Conservation (phyloP, 176 grass and related monocot genomes). For the Bonia amplexicaulis region DNA sequence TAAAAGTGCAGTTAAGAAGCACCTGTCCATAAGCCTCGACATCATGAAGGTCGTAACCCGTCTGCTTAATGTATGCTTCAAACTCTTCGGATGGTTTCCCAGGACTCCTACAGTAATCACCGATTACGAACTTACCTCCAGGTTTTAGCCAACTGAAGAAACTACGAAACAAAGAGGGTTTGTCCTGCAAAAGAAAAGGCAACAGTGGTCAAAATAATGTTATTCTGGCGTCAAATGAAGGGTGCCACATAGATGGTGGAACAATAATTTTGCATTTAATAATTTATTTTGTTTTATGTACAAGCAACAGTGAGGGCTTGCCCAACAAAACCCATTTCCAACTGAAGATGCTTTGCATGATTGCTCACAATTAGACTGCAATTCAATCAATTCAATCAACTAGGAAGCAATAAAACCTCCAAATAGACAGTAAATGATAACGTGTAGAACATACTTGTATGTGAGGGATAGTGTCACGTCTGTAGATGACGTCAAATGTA, state of each 20-base stretch:
- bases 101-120: constrained; percentile 81
- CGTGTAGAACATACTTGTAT: constrained; percentile 60
- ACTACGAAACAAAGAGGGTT: constrained; percentile 60
- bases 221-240: not conserved
- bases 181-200: constrained; percentile 61
- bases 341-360: not conserved
- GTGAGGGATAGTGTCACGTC: constrained; percentile 92
- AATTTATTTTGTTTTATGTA: not conserved
- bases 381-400: not conserved
- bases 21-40: constrained; percentile 86
- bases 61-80: constrained; percentile 78
- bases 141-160: constrained; percentile 97
- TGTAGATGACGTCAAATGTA: constrained; percentile 85
- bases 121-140: constrained; percentile 89
- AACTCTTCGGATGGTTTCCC: constrained; percentile 75
- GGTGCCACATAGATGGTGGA: not conserved
- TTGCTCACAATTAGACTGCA: not conserved
- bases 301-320: not conserved
- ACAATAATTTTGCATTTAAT: not conserved
- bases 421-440: not conserved
- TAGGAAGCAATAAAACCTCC: not conserved
- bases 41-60: constrained; percentile 90
- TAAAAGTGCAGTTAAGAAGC: constrained; percentile 1
- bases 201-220: not conserved
- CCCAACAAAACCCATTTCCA: not conserved